phyloP scores from a whole-genome alignment of 768 basidiomycete species.

The Serendipita sp. region DNA sequence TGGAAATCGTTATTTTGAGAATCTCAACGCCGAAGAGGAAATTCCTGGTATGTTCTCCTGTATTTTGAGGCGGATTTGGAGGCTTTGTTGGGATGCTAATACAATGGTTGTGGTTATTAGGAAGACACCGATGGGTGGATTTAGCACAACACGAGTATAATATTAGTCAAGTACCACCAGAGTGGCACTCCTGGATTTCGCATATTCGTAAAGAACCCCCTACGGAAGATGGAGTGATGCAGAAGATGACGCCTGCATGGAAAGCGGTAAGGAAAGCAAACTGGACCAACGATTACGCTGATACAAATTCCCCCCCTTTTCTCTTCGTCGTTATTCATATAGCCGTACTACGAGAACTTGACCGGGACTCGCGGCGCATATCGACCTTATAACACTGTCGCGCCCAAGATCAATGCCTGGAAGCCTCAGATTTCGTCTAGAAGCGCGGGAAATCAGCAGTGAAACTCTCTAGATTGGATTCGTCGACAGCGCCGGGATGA shows the following conservation, averaged over 20 bases:
- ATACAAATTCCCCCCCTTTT: no score
- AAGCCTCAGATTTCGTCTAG: conserved; percentile 40
- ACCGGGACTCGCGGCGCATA: conserved; percentile 89
- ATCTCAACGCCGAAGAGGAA: conserved; percentile 72
- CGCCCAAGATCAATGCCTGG: conserved; percentile 73
- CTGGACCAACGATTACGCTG: neutral
- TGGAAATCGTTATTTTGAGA: conserved; percentile 91
- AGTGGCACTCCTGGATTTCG: conserved; percentile 93
- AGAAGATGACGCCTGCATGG: conserved; percentile 60
- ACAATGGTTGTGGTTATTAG: conserved; percentile 22
- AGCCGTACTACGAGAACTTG: conserved; percentile 79
- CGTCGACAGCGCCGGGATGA: neutral
- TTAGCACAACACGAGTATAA: conserved; percentile 80
- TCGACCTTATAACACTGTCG: conserved; percentile 73
- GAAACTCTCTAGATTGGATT: neutral
- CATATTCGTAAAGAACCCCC: conserved; percentile 82
- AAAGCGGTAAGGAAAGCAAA: conserved; percentile 38
- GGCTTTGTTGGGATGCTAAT: neutral
- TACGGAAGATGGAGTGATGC: conserved; percentile 52
- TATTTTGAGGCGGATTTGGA: neutral
- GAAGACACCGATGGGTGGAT: conserved; percentile 95
- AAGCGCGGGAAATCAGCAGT: conserved; percentile 24
- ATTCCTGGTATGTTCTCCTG: conserved; percentile 48
- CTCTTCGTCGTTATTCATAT: neutral
- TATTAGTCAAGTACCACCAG: conserved; percentile 84